Evolutionary conservation across 1,284 basidiomycete species (phyloP).

Genomic region (Cystobasidiaceae sp.): DNA sequence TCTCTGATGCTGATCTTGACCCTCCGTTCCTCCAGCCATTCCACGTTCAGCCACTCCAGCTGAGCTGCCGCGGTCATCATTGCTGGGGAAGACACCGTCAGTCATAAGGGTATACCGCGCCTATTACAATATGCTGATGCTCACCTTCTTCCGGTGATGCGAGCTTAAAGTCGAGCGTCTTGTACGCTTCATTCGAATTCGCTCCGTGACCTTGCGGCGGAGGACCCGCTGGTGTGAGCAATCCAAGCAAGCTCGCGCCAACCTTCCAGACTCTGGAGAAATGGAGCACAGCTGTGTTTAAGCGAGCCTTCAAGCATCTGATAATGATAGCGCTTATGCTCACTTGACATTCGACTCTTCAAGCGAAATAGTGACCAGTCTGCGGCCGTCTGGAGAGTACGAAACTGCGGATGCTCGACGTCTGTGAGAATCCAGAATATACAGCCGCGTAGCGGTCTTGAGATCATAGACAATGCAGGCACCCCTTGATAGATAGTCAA

Average conservation of each 20-base stretch:
- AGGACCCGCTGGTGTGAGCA: slow-evolving; percentile 85
- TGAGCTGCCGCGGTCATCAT: slow-evolving; percentile 58
- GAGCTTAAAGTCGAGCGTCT: slow-evolving; percentile 40
- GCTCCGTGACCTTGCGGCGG: slow-evolving; percentile 75
- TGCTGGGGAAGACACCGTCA: neutral
- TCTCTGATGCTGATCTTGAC: slow-evolving; percentile 75
- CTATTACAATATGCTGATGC: neutral
- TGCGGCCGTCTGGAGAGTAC: slow-evolving; percentile 86
- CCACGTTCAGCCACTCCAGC: slow-evolving; percentile 67
- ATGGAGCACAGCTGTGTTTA: slow-evolving; percentile 11
- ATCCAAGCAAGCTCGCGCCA: slow-evolving; percentile 52
- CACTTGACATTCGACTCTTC: slow-evolving; percentile 65
- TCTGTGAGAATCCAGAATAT: slow-evolving; percentile 87
- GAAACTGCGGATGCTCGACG: slow-evolving; percentile 70
- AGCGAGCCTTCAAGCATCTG: slow-evolving; percentile 54
- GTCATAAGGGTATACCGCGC: neutral
- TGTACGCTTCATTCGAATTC: slow-evolving; percentile 54
- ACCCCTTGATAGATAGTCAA: too few species aligned
- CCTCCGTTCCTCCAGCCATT: slow-evolving; percentile 75
- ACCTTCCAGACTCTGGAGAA: slow-evolving; percentile 47
- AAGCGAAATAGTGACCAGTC: slow-evolving; percentile 79
- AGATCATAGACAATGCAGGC: slow-evolving; percentile 83
- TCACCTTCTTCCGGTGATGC: slow-evolving; percentile 21
- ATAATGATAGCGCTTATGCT: slow-evolving; percentile 53
- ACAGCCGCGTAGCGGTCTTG: slow-evolving; percentile 88